phyloP scores from a whole-genome alignment of 2,329 filamentous ascomycete genomes.

The Scedosporium aurantiacum region DNA sequence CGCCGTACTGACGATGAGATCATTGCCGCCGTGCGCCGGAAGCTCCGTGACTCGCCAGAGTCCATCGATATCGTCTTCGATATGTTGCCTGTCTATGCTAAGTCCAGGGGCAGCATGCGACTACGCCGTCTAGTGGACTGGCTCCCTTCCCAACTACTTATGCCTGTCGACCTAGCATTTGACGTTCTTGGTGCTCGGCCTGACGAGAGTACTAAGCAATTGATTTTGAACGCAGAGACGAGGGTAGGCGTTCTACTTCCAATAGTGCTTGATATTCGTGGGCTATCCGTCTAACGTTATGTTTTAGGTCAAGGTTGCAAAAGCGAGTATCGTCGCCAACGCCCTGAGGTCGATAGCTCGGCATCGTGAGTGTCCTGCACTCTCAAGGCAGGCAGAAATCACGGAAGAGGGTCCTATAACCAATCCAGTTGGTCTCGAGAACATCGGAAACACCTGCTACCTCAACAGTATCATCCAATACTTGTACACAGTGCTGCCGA shows the following conservation, averaged over 20 bases:
- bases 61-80: constrained; percentile 13
- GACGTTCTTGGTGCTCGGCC: constrained; percentile 7
- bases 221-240: constrained; percentile 9
- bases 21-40: constrained; percentile 12
- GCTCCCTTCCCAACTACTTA: constrained; percentile 8
- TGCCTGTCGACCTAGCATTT: constrained; percentile 9
- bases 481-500: constrained; percentile 75
- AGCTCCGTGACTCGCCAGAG: constrained; percentile 12
- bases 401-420: constrained; percentile 9
- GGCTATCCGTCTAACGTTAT: neutral
- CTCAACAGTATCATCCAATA: constrained; percentile 94
- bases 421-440: constrained; percentile 69
- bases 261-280: too few relatives aligned
- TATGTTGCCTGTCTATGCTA: constrained; percentile 13
- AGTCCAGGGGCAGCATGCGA: constrained; percentile 10
- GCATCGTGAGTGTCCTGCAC: constrained; percentile 14
- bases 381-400: constrained; percentile 8
- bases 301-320: constrained; percentile 1
- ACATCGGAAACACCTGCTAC: constrained; percentile 97
- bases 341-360: constrained; percentile 17
- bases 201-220: constrained; percentile 3
- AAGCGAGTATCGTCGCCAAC: constrained; percentile 13
- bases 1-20: constrained; percentile 13
- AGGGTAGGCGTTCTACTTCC: neutral
- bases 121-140: constrained; percentile 7